Evolutionary conservation across 2,329 filamentous ascomycete genomes (phyloP).

Genomic region (Nectriaceae sp.): DNA sequence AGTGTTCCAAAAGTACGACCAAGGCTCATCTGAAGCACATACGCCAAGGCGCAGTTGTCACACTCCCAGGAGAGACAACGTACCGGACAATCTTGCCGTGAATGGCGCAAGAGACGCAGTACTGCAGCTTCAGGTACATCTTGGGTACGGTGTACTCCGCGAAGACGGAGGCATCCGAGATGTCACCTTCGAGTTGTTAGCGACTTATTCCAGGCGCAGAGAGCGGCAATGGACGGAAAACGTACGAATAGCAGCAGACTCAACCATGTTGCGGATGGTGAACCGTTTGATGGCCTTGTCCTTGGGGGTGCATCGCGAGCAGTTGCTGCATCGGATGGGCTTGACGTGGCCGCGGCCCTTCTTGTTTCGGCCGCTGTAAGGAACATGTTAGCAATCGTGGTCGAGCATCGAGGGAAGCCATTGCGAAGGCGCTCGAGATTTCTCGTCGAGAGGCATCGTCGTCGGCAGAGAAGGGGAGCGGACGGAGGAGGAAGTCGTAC

Average conservation of each 20-base stretch:
- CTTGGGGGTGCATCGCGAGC: slow-evolving; percentile 89
- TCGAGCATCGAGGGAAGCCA: slow-evolving; percentile 2
- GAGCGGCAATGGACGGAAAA: slow-evolving; percentile 32
- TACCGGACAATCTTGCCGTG: slow-evolving; percentile 99
- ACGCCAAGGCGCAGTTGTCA: slow-evolving; percentile 57
- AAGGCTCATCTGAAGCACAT: slow-evolving; percentile 62
- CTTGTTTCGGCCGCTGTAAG: slow-evolving; percentile 92
- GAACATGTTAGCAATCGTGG: slow-evolving; percentile 17
- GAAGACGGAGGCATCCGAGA: slow-evolving; percentile 99
- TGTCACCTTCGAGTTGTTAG: slow-evolving; percentile 76
- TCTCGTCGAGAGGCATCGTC: slow-evolving; percentile 17
- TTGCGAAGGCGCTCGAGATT: slow-evolving; percentile 5
- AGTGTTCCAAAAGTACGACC: slow-evolving; percentile 50
- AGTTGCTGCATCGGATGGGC: slow-evolving; percentile 83
- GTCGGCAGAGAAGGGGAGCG: slow-evolving; percentile 12
- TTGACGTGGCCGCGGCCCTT: slow-evolving; percentile 99
- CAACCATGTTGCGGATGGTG: slow-evolving; percentile 99
- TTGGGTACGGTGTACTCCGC: slow-evolving; percentile 99
- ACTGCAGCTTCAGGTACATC: slow-evolving; percentile 99
- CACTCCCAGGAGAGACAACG: slow-evolving; percentile 61
- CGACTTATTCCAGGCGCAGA: background rate
- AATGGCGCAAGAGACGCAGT: slow-evolving; percentile 99
- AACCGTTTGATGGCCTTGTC: slow-evolving; percentile 99
- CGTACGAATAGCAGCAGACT: slow-evolving; percentile 99
- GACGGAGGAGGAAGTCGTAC: slow-evolving; percentile 46